Evolutionary conservation across 768 basidiomycete species (phyloP).

Genomic region (Cystoderma amianthinum): DNA sequence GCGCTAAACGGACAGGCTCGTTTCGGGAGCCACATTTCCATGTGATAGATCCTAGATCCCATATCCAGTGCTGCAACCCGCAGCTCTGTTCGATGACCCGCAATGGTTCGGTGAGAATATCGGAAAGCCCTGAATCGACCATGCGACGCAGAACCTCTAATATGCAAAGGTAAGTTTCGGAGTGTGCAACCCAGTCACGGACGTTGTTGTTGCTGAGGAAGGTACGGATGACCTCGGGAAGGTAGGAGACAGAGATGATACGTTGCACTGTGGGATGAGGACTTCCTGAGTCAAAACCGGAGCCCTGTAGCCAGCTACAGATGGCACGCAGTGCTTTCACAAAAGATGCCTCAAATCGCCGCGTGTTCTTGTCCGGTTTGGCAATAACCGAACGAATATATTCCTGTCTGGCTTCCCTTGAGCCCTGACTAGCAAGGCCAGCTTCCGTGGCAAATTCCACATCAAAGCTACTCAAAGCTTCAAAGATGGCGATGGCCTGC

Average conservation of each 20-base stretch:
- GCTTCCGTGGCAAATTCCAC: constrained; percentile 16
- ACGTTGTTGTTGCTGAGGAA: constrained; percentile 23
- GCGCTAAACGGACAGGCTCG: constrained; percentile 1
- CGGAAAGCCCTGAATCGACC: constrained; percentile 11
- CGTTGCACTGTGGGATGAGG: constrained; percentile 3
- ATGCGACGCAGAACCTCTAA: constrained; percentile 19
- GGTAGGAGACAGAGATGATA: constrained; percentile 17
- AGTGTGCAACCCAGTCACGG: constrained; percentile 27
- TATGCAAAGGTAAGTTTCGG: constrained; percentile 22
- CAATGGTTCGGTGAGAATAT: constrained; percentile 13
- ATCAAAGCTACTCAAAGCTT: constrained; percentile 24
- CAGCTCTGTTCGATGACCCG: constrained; percentile 11
- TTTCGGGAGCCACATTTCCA: constrained; percentile 6
- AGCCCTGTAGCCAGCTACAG: constrained; percentile 11
- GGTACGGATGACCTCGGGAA: constrained; percentile 23
- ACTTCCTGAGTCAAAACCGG: neutral
- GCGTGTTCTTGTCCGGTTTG: constrained; percentile 14
- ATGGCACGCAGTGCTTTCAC: constrained; percentile 14
- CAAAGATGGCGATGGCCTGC: constrained; percentile 23
- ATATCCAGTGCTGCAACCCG: constrained; percentile 13
- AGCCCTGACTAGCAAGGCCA: constrained; percentile 6
- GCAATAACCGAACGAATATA: constrained; percentile 16
- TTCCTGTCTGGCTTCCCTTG: constrained; percentile 7
- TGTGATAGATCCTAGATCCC: constrained; percentile 10
- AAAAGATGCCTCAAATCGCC: constrained; percentile 17